Base-by-base conservation (phyloP, 1,139 yeast genomes). In the Candida mesenterica region DNA sequence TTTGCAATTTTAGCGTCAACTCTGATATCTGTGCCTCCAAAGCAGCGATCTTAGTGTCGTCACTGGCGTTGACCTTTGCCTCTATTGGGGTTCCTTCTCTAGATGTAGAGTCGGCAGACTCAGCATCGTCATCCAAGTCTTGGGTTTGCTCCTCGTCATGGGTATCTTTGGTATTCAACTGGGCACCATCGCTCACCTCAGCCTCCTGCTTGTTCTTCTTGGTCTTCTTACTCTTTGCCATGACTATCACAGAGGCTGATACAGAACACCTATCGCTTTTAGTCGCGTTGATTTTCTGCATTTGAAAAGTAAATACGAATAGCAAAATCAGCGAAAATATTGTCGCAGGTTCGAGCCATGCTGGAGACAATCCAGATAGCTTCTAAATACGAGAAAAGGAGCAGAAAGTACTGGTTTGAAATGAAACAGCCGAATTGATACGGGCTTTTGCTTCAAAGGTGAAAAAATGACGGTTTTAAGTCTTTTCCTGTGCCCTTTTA, bases 151-250 rank as follows among this genome's bases (percentile, higher is more conserved):
- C 31, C n/a, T 27, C 28, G 8, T 16, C 29, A 12, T 32, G n/a
- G n/a, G n/a, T n/a, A n/a, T n/a, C n/a, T n/a, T n/a, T n/a, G n/a
- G n/a, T n/a, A n/a, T n/a, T n/a, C n/a, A n/a, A n/a, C 22, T 19
- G 22, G 22, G 9, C 22, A 6, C 22, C 22, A 6, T 19, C 22
- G 9, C 9, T 19, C 22, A 6, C 8, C 9, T 9, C 22, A 19
- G 26, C 12, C 5, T 24, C 26, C 5, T 24, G 14, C 14, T 18
- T 53, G 24, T 22, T 41, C 41, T 32, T 46, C 32, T 28, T 32
- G 42, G 59, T 60, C 53, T 58, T 58, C 45, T 57, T 59, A 38
- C 47, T 58, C 45, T 61, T 61, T 31, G 60, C 65, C 65, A 60
- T 61, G 20, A 7, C 22, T 19, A 24, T 24, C 7, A 24, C 5